Evolutionary conservation across 106 monocot genomes (phyloP).

Genomic region (Acanthochlamys bracteata): DNA sequence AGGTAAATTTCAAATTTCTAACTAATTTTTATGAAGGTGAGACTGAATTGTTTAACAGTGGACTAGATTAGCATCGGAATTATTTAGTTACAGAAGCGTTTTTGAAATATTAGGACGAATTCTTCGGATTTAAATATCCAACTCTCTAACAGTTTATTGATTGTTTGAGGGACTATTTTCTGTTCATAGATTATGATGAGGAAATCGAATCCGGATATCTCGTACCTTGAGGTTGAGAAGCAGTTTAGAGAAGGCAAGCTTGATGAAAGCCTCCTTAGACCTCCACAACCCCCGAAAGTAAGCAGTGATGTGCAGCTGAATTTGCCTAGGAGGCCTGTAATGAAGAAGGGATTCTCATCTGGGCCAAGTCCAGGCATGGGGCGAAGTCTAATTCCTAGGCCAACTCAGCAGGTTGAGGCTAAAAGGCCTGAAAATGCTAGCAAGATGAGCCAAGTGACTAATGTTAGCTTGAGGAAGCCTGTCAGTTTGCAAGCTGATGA

Average conservation of each 20-base stretch:
- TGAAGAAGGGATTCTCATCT: neutral
- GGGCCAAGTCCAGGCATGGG: too few species aligned
- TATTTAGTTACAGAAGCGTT: too few species aligned
- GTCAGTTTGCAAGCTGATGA: slow-evolving; percentile 38
- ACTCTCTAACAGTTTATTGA: neutral
- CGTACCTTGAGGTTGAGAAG: slow-evolving; percentile 76
- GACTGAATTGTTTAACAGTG: too few species aligned
- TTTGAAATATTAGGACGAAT: too few species aligned
- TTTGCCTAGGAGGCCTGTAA: neutral
- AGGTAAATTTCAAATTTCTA: slow-evolving; percentile 24
- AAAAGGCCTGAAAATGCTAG: neutral
- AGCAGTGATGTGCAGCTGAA: slow-evolving; percentile 1
- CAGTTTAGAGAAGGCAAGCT: slow-evolving; percentile 40
- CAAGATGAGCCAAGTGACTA: neutral
- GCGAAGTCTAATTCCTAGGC: slow-evolving; percentile 4
- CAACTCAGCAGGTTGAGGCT: slow-evolving; percentile 8
- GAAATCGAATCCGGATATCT: slow-evolving; percentile 62
- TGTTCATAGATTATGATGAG: slow-evolving; percentile 54
- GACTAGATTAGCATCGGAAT: too few species aligned
- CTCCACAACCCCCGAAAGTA: neutral
- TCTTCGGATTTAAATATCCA: too few species aligned
- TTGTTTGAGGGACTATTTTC: neutral
- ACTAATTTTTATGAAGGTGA: neutral
- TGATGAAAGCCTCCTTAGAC: slow-evolving; percentile 25
- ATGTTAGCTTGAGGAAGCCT: slow-evolving; percentile 61